phyloP scores from a whole-genome alignment of 2,329 filamentous ascomycete species.

The Pleurostoma richardsiae region DNA sequence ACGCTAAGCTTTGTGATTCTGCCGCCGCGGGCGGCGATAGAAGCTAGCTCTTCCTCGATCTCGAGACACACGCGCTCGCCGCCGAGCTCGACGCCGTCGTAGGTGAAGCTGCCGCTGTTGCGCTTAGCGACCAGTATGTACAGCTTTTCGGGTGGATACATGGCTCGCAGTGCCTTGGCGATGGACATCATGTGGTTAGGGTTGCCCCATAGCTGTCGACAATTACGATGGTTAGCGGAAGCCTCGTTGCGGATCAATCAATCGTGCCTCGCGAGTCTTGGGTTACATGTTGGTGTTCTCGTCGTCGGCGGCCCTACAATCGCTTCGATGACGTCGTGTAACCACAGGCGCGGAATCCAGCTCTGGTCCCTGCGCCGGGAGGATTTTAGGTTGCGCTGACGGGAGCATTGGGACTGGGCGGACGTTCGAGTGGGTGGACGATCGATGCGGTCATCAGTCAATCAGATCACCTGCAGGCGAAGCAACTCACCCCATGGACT shows the following conservation, averaged over 20 bases:
- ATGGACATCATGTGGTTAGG: slow-evolving; percentile 67
- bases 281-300: background rate
- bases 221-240: slow-evolving; percentile 11
- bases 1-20: slow-evolving; percentile 79
- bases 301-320: no score
- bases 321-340: no score
- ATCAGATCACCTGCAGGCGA: background rate
- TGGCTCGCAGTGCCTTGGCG: slow-evolving; percentile 57
- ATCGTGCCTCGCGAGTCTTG: background rate
- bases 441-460: no score
- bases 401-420: no score
- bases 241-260: slow-evolving; percentile 1
- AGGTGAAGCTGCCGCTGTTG: slow-evolving; percentile 69
- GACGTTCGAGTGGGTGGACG: no score
- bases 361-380: no score
- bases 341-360: no score
- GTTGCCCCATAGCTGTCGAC: slow-evolving; percentile 68
- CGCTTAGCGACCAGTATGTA: slow-evolving; percentile 68
- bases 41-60: slow-evolving; percentile 58
- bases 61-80: slow-evolving; percentile 63
- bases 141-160: slow-evolving; percentile 57
- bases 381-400: no score
- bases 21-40: slow-evolving; percentile 56
- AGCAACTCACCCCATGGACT: slow-evolving; percentile 62
- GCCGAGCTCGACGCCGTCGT: slow-evolving; percentile 64